phyloP scores from a whole-genome alignment of 2,329 filamentous ascomycete genomes.

The Ustilaginoidea virens region DNA sequence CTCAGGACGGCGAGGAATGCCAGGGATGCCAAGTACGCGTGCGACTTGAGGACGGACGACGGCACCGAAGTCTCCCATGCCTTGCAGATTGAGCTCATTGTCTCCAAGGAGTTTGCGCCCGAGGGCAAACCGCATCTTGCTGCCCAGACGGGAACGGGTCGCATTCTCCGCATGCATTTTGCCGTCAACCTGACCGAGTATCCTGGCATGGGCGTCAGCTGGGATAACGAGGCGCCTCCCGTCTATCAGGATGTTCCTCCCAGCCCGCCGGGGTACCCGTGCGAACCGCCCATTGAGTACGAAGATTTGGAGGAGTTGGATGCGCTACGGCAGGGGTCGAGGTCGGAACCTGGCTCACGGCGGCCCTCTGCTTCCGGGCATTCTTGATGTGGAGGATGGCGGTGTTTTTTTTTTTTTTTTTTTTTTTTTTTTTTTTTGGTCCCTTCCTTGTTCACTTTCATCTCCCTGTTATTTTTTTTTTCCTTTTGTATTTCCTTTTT shows the following conservation, averaged over 20 bases:
- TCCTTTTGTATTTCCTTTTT: too few species aligned
- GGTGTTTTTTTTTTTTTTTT: too few species aligned
- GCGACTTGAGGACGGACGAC: slow-evolving; percentile 59
- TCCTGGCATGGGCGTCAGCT: slow-evolving; percentile 76
- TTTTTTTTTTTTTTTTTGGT: too few species aligned
- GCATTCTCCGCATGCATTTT: slow-evolving; percentile 89
- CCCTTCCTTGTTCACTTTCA: too few species aligned
- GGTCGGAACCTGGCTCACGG: slow-evolving; percentile 3
- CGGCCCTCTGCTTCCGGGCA: slow-evolving; percentile 2
- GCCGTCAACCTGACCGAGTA: slow-evolving; percentile 68
- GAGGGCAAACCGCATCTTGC: slow-evolving; percentile 51
- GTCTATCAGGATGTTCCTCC: slow-evolving; percentile 87
- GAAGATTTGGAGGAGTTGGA: slow-evolving; percentile 21
- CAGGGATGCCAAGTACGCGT: slow-evolving; percentile 46
- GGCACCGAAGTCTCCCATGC: slow-evolving; percentile 72
- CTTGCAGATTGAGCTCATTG: slow-evolving; percentile 83
- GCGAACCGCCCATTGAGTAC: slow-evolving; percentile 20
- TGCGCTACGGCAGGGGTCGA: slow-evolving; percentile 8
- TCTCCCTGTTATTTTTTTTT: too few species aligned
- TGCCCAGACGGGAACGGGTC: slow-evolving; percentile 77
- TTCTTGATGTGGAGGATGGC: too few species aligned
- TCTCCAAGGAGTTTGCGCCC: slow-evolving; percentile 76
- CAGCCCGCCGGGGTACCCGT: slow-evolving; percentile 58
- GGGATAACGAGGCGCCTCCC: slow-evolving; percentile 92
- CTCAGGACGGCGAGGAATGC: slow-evolving; percentile 29